These are phyloP conservation scores for Jasminum sambac DNA, from an alignment of 257 asterid genomes.

Conservation along the genomic window DNA sequence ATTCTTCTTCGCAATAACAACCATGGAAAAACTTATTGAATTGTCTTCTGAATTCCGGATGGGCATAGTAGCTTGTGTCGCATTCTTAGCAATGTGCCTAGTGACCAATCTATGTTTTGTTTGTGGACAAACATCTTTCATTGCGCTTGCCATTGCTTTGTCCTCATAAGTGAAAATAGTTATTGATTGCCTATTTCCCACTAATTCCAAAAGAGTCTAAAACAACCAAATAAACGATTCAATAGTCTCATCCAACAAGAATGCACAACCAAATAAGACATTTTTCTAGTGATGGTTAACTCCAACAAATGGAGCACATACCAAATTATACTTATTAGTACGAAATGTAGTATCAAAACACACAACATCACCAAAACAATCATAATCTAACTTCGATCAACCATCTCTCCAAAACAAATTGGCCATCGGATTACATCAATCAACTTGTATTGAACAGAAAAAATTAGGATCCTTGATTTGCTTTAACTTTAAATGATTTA, in stretches of 20 bases:
- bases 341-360: constrained; percentile 12
- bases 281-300: constrained; percentile 8
- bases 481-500: constrained; percentile 7
- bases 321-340: constrained; percentile 13
- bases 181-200: neutral
- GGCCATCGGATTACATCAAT: neutral
- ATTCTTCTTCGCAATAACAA: too few species aligned
- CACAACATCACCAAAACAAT: constrained; percentile 16
- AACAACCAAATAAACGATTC: constrained; percentile 7
- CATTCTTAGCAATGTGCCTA: too few species aligned
- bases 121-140: neutral
- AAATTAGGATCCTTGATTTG: neutral
- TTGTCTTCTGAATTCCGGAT: neutral
- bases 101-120: too few species aligned
- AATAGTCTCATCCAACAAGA: neutral
- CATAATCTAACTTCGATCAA: constrained; percentile 12
- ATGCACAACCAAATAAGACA: constrained; percentile 10
- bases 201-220: neutral
- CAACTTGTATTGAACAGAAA: constrained; percentile 13
- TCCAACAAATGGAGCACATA: constrained; percentile 24
- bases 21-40: neutral
- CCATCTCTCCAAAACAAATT: constrained; percentile 12
- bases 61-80: neutral
- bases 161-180: constrained; percentile 9
- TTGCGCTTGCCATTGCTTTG: neutral